Conservation (phyloP, 2,329 filamentous ascomycete species). For the Lasiodiplodia hormozganensis region DNA sequence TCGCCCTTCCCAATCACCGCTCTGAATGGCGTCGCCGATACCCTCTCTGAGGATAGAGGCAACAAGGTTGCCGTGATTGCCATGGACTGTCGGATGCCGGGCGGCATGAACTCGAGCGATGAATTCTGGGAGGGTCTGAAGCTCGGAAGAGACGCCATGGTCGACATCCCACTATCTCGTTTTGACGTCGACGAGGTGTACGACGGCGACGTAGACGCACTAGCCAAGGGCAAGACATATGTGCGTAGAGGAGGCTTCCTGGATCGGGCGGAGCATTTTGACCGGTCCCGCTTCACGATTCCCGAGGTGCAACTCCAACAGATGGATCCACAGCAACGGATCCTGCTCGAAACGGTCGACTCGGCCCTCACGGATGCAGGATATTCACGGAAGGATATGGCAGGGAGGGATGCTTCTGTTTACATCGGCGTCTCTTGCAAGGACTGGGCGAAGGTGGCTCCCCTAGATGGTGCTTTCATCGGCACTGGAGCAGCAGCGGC, state of each 20-base stretch:
- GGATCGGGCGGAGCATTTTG: background rate
- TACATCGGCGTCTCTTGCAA: conserved; percentile 35
- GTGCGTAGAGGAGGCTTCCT: background rate
- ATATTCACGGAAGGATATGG: conserved; percentile 25
- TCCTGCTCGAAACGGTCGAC: conserved; percentile 34
- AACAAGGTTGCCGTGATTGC: conserved; percentile 11
- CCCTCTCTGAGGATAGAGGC: background rate
- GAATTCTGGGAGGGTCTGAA: conserved; percentile 21
- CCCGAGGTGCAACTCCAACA: conserved; percentile 27
- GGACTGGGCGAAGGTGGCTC: conserved; percentile 34
- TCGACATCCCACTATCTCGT: conserved; percentile 17
- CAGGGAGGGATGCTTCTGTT: conserved; percentile 34
- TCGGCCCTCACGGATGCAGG: conserved; percentile 34
- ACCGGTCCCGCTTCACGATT: conserved; percentile 32
- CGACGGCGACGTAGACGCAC: conserved; percentile 16
- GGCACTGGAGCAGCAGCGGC: conserved; percentile 28
- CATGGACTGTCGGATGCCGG: conserved; percentile 25
- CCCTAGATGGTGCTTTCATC: background rate
- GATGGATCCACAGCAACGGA: conserved; percentile 36
- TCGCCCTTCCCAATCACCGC: no score
- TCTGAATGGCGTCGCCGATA: no score
- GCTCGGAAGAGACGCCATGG: background rate
- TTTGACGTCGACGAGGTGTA: conserved; percentile 30
- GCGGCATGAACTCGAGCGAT: background rate
- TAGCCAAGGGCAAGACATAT: background rate